Conservation (phyloP, 805 yeast species). For the Metschnikowia continentalis region DNA sequence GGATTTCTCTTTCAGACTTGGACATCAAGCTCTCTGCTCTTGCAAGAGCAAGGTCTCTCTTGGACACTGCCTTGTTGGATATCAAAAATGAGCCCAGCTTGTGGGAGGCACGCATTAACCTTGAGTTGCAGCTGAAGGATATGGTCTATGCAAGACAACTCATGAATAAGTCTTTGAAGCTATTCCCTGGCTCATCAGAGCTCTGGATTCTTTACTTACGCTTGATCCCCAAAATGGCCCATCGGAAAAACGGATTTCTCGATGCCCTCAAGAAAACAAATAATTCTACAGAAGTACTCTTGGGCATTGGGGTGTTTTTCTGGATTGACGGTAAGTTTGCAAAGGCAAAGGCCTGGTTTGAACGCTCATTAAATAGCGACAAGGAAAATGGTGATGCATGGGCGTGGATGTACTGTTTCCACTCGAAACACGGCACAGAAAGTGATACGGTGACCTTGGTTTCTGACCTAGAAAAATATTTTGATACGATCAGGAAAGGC, state of each 20-base stretch:
- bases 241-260: conserved; percentile 54
- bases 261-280: conserved; percentile 69
- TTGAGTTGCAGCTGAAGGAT: conserved; percentile 55
- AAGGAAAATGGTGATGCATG: conserved; percentile 71
- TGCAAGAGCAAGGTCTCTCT: conserved; percentile 62
- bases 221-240: conserved; percentile 43
- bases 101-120: conserved; percentile 52
- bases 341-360: conserved; percentile 72
- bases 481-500: conserved; percentile 52
- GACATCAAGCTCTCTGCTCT: conserved; percentile 39
- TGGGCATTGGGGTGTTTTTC: conserved; percentile 63
- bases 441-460: conserved; percentile 5
- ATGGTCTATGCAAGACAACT: conserved; percentile 49
- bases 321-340: conserved; percentile 60
- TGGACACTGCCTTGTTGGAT: conserved; percentile 61
- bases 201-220: conserved; percentile 65
- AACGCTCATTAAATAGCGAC: conserved; percentile 56
- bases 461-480: background rate
- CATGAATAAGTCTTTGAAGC: conserved; percentile 54
- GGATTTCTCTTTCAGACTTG: conserved; percentile 50
- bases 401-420: conserved; percentile 51
- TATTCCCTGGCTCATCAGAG: conserved; percentile 52
- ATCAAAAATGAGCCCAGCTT: conserved; percentile 50
- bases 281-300: conserved; percentile 54
- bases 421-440: conserved; percentile 7